Evolutionary conservation across 345 rosid genomes (phyloP).

Genomic region (Eutrema heterophyllum): DNA sequence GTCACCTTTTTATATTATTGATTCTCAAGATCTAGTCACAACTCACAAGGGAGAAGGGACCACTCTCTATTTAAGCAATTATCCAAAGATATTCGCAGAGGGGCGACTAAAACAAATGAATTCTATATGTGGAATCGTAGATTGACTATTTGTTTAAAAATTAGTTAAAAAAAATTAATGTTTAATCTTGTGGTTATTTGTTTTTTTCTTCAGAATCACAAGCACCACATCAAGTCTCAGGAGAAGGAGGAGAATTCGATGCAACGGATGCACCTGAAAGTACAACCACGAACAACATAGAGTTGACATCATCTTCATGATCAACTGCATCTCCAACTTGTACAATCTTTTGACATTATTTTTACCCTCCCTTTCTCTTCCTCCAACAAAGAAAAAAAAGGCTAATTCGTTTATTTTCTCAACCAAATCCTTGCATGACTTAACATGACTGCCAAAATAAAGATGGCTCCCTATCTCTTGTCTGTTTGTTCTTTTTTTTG

Average conservation of each 20-base stretch:
- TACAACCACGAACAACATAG: slow-evolving; percentile 16
- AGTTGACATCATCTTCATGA: slow-evolving; percentile 21
- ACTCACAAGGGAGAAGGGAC: slow-evolving; percentile 20
- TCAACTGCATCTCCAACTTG: slow-evolving; percentile 14
- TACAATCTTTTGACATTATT: slow-evolving; percentile 30
- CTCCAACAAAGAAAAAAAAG: slow-evolving; percentile 1
- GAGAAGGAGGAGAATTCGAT: slow-evolving; percentile 14
- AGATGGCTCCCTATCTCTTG: slow-evolving; percentile 23
- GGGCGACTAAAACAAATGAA: slow-evolving; percentile 8
- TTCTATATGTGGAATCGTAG: slow-evolving; percentile 8
- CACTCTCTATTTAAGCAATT: slow-evolving; percentile 25
- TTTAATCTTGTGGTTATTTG: not conserved
- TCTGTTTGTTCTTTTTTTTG: not conserved
- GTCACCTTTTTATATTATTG: slow-evolving; percentile 27
- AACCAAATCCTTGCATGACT: slow-evolving; percentile 21
- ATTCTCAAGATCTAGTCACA: slow-evolving; percentile 26
- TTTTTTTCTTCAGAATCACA: slow-evolving; percentile 22
- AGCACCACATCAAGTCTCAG: slow-evolving; percentile 18
- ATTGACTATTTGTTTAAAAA: not conserved
- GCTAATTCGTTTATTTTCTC: slow-evolving; percentile 29
- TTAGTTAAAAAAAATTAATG: not conserved
- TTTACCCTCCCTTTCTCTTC: slow-evolving; percentile 18
- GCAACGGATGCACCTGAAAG: slow-evolving; percentile 25
- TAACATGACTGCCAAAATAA: slow-evolving; percentile 29
- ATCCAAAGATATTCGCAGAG: slow-evolving; percentile 18